Percentiles rank a stretch among this genome's conserved stretches.
Conservation (phyloP, 306 rosid genomes). For the Rubus parviflorus region DNA sequence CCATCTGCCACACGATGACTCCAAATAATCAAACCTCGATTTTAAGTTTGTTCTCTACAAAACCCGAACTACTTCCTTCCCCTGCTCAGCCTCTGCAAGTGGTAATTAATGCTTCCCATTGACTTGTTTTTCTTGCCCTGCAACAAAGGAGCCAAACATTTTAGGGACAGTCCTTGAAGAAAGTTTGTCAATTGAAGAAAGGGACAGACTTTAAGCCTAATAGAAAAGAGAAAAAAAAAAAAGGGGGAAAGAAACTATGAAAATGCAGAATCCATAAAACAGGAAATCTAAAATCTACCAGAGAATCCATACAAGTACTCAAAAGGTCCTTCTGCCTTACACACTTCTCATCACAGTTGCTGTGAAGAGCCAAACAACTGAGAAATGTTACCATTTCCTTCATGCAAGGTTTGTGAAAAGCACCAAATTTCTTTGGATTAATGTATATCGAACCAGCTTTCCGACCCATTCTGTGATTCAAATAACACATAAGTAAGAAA, state of each 20-base stretch:
- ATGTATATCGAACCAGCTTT: slow-evolving; percentile 66
- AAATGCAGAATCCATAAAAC: slow-evolving; percentile 12
- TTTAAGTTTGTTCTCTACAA: slow-evolving; percentile 16
- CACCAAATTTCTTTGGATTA: slow-evolving; percentile 71
- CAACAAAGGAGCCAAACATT: slow-evolving; percentile 23
- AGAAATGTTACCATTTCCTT: slow-evolving; percentile 78
- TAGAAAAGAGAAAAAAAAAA: background rate
- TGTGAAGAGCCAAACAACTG: slow-evolving; percentile 63
- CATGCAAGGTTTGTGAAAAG: slow-evolving; percentile 86
- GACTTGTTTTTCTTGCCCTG: slow-evolving; percentile 67
- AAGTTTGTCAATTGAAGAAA: background rate
- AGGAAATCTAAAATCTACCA: slow-evolving; percentile 43
- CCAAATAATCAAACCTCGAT: slow-evolving; percentile 1
- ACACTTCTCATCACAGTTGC: slow-evolving; percentile 43
- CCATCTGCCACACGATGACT: slow-evolving; percentile 23
- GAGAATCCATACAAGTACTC: slow-evolving; percentile 65
- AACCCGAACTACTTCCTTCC: slow-evolving; percentile 65
- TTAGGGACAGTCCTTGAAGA: slow-evolving; percentile 8
- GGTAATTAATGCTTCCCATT: slow-evolving; percentile 87
- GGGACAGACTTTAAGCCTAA: background rate
- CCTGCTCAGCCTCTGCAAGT: slow-evolving; percentile 81
- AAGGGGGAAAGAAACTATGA: background rate
- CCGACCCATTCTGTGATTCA: slow-evolving; percentile 57
- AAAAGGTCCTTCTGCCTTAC: slow-evolving; percentile 59
- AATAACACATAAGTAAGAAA: slow-evolving; percentile 3